Conservation (phyloP, 441 rosid genomes). For the Euphorbia corollata region DNA sequence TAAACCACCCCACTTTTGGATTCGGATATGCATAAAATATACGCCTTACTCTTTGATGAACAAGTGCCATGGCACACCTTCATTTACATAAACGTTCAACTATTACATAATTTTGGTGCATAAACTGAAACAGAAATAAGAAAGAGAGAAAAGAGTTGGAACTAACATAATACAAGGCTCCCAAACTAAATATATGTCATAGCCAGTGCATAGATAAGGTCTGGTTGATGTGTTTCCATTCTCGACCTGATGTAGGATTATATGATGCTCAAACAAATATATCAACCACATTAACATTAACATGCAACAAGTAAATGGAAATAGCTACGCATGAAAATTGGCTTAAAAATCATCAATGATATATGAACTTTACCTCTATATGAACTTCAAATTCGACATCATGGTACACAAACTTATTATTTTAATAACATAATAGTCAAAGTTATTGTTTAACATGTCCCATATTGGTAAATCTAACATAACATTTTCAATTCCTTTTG, state of each 20-base stretch:
- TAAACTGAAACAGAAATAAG: not conserved
- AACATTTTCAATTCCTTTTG: too few species aligned
- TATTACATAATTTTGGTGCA: conserved; percentile 11
- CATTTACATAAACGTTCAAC: not conserved
- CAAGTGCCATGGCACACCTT: conserved; percentile 98
- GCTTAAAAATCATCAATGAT: too few species aligned
- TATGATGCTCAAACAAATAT: not conserved
- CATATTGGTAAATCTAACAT: too few species aligned
- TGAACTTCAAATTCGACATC: too few species aligned
- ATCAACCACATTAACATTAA: conserved; percentile 1
- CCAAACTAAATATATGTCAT: conserved; percentile 64
- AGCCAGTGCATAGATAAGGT: conserved; percentile 85
- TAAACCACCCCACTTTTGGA: conserved; percentile 55
- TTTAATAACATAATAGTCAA: too few species aligned
- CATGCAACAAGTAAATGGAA: conserved; percentile 4
- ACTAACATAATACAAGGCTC: conserved; percentile 70
- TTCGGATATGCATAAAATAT: conserved; percentile 74
- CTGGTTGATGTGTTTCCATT: conserved; percentile 27
- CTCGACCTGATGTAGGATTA: conserved; percentile 31
- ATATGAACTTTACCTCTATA: too few species aligned
- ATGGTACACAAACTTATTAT: too few species aligned
- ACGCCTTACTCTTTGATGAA: conserved; percentile 82
- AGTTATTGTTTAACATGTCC: too few species aligned
- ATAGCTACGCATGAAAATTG: not conserved
- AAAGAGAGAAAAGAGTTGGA: not conserved